These are phyloP conservation scores for Vigna radiata DNA, from an alignment of 306 rosid genomes.

Conservation along the genomic window DNA sequence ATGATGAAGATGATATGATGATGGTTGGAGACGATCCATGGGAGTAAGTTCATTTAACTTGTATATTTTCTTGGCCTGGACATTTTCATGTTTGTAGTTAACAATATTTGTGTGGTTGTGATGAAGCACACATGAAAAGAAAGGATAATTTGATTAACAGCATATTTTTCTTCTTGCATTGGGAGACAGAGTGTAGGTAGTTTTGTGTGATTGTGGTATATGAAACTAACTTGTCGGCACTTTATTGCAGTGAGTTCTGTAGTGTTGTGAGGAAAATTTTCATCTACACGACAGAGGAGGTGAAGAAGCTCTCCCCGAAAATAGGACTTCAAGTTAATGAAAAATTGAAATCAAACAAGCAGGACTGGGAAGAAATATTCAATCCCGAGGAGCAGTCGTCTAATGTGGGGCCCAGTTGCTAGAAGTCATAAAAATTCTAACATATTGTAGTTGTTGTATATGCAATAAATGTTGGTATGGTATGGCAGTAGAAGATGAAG, in stretches of 20 bases:
- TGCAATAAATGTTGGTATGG: slow-evolving; percentile 25
- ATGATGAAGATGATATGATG: slow-evolving; percentile 70
- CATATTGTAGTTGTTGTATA: slow-evolving; percentile 10
- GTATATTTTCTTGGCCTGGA: background rate
- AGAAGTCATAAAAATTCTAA: slow-evolving; percentile 23
- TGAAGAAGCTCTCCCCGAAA: slow-evolving; percentile 74
- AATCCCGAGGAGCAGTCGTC: slow-evolving; percentile 69
- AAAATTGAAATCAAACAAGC: slow-evolving; percentile 53
- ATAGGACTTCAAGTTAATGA: slow-evolving; percentile 56
- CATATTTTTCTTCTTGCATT: background rate
- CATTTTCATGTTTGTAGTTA: slow-evolving; percentile 1
- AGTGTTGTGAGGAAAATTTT: slow-evolving; percentile 77
- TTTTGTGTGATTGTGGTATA: background rate
- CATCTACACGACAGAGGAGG: slow-evolving; percentile 77
- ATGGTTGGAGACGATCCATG: slow-evolving; percentile 90
- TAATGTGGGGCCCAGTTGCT: slow-evolving; percentile 61
- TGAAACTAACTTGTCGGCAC: background rate
- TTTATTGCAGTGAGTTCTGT: slow-evolving; percentile 74
- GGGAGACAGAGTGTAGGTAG: background rate
- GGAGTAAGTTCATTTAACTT: slow-evolving; percentile 62
- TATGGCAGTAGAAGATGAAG: slow-evolving; percentile 29
- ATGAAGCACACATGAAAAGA: background rate
- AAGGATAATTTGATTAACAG: background rate
- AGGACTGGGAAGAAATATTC: slow-evolving; percentile 56
- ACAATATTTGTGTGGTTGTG: background rate